Percentiles rank a stretch among this genome's conserved stretches.
phyloP scores from a whole-genome alignment of 2,329 filamentous ascomycete genomes.

The Metarhizium anisopliae region DNA sequence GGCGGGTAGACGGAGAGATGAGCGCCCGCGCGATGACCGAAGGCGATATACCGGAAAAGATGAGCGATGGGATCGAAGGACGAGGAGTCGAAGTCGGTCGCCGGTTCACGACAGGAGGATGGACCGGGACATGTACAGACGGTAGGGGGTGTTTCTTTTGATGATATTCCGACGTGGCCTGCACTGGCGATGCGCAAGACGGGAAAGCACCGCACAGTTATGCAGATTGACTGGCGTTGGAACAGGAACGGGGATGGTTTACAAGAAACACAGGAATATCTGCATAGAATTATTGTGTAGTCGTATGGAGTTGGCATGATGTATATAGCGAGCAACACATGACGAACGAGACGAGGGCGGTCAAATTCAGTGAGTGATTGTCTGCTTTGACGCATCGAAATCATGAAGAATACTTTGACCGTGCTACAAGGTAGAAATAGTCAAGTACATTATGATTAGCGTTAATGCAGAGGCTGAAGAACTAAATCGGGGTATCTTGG shows the following conservation, averaged over 20 bases:
- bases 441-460: too few species aligned
- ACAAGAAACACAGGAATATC: background rate
- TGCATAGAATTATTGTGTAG: background rate
- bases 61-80: slow-evolving; percentile 30
- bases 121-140: slow-evolving; percentile 41
- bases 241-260: background rate
- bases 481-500: too few species aligned
- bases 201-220: background rate
- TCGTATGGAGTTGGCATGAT: background rate
- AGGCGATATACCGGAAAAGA: slow-evolving; percentile 24
- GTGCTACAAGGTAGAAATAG: too few species aligned
- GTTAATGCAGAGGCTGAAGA: too few species aligned
- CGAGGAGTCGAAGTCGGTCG: slow-evolving; percentile 31
- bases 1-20: slow-evolving; percentile 25
- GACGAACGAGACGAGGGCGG: background rate
- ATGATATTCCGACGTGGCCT: background rate
- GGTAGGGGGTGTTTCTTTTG: slow-evolving; percentile 24
- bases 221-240: background rate
- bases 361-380: too few species aligned
- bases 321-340: background rate
- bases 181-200: background rate
- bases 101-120: slow-evolving; percentile 29
- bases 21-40: slow-evolving; percentile 24
- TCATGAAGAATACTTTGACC: too few species aligned
- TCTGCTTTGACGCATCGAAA: too few species aligned